Percentiles rank a stretch among this genome's conserved stretches.
Conservation (phyloP, 108 stramenopile species). For the Pseudonitzschia delicatissima region DNA sequence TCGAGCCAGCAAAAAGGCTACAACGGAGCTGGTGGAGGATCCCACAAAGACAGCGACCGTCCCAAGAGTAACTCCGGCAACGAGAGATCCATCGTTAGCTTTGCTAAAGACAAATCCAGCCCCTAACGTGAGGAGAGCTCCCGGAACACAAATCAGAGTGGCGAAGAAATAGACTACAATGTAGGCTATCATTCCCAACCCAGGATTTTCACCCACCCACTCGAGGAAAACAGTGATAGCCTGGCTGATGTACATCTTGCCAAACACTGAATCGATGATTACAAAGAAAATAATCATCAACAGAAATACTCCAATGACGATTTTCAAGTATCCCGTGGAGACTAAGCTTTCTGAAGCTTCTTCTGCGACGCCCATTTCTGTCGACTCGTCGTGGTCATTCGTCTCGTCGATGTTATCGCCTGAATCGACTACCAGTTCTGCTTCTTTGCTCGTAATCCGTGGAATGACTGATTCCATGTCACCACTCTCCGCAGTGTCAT, state of each 20-base stretch:
- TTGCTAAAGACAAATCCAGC: slow-evolving; percentile 70
- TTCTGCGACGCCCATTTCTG: background rate
- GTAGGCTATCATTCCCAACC: slow-evolving; percentile 59
- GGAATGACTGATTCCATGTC: too few species aligned
- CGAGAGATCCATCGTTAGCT: slow-evolving; percentile 47
- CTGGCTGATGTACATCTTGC: slow-evolving; percentile 26
- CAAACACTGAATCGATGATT: slow-evolving; percentile 55
- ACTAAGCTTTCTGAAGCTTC: background rate
- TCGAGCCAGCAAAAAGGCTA: slow-evolving; percentile 52
- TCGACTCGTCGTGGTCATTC: background rate
- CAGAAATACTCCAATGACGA: slow-evolving; percentile 28
- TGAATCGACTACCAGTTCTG: background rate
- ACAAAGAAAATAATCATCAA: slow-evolving; percentile 46
- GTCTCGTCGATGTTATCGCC: background rate
- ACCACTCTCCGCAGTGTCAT: too few species aligned
- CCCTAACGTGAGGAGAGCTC: slow-evolving; percentile 68
- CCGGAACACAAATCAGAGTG: slow-evolving; percentile 67
- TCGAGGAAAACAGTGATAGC: slow-evolving; percentile 50
- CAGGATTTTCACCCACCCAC: slow-evolving; percentile 61
- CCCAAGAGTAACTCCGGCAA: slow-evolving; percentile 49
- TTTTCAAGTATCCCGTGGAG: background rate
- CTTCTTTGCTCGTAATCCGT: too few species aligned
- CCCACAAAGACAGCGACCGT: slow-evolving; percentile 62
- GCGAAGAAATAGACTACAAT: slow-evolving; percentile 61
- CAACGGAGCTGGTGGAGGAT: slow-evolving; percentile 35